phyloP scores from a whole-genome alignment of 306 rosid genomes.

The Gleditsia sinensis region DNA sequence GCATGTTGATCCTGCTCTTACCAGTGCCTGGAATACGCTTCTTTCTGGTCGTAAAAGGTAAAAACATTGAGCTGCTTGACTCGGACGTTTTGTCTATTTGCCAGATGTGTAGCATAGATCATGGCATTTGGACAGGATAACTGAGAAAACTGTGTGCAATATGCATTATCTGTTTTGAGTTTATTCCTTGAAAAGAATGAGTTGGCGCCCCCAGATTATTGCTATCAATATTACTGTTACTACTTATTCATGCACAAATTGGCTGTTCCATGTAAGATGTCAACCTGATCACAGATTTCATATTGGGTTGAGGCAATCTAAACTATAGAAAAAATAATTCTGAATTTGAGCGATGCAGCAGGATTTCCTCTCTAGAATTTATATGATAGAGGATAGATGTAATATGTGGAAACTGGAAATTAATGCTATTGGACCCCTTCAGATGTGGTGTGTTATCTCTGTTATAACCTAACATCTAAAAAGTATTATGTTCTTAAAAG shows the following conservation, averaged over 20 bases:
- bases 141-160: constrained; percentile 27
- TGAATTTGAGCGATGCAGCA: background rate
- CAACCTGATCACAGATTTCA: constrained; percentile 13
- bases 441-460: background rate
- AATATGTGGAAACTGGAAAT: constrained; percentile 3
- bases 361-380: constrained; percentile 20
- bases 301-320: constrained; percentile 25
- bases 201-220: constrained; percentile 22
- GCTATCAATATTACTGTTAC: background rate
- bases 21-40: constrained; percentile 99
- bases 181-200: constrained; percentile 18
- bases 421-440: constrained; percentile 2
- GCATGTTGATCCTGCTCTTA: constrained; percentile 99
- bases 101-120: constrained; percentile 10
- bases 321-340: background rate
- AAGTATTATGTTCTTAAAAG: constrained; percentile 1
- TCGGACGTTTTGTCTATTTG: constrained; percentile 14
- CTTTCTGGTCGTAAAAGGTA: constrained; percentile 92
- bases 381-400: constrained; percentile 17
- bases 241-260: background rate
- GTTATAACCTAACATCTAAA: constrained; percentile 25
- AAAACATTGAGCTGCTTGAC: constrained; percentile 21
- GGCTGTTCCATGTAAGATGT: constrained; percentile 11
- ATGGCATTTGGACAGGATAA: constrained; percentile 15
- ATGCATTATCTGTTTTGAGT: constrained; percentile 27